Percentiles rank a stretch among this genome's conserved stretches.
These are phyloP conservation scores for Silene coronaria DNA, from an alignment of 179 eudicot species.

Conservation along the genomic window DNA sequence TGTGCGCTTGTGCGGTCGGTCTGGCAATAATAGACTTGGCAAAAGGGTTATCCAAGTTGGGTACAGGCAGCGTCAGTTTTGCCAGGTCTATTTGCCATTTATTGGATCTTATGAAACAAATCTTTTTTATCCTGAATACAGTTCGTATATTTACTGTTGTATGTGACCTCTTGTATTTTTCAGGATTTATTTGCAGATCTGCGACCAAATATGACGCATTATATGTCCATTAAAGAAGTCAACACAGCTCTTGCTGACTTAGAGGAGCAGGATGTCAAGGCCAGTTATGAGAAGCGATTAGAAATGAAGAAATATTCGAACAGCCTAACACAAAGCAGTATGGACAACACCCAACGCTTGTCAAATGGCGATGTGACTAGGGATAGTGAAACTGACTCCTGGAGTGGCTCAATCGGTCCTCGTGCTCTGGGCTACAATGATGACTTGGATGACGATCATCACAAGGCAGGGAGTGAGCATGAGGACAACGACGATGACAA, in stretches of 20 bases:
- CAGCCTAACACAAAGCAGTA: conserved; percentile 34
- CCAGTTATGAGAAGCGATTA: conserved; percentile 46
- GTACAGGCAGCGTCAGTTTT: not conserved
- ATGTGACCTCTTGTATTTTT: conserved; percentile 12
- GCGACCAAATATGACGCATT: conserved; percentile 84
- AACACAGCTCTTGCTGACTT: conserved; percentile 66
- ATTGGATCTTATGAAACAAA: not conserved
- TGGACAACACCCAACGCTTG: conserved; percentile 46
- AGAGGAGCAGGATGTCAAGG: conserved; percentile 80
- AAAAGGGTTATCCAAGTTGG: not conserved
- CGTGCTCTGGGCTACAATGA: conserved; percentile 61
- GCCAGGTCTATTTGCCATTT: not conserved
- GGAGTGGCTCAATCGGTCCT: conserved; percentile 54
- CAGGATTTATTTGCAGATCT: conserved; percentile 94
- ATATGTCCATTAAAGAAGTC: conserved; percentile 74
- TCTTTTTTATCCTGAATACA: not conserved
- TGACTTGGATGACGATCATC: conserved; percentile 64
- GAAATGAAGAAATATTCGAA: conserved; percentile 49
- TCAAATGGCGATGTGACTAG: conserved; percentile 53
- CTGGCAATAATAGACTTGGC: not conserved
- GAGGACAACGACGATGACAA: conserved; percentile 65
- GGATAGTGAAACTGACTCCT: conserved; percentile 68
- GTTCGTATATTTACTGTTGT: not conserved
- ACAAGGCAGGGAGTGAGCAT: conserved; percentile 54
- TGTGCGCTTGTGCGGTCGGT: not conserved